Conservation (phyloP, 768 basidiomycete species). For the Termitomyces sp. region DNA sequence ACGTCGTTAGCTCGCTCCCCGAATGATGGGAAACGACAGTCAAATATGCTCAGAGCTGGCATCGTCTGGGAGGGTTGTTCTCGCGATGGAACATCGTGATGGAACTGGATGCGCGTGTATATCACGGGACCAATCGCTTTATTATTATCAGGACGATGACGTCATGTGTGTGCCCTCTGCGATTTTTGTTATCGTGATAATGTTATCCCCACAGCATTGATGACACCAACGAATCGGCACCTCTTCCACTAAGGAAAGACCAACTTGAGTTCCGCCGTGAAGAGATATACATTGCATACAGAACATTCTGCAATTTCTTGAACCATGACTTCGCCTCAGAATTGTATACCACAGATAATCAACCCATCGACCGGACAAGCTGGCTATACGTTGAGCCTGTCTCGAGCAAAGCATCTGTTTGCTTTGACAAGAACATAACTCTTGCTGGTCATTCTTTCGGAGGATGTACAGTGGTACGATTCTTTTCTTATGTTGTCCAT, state of each 20-base stretch:
- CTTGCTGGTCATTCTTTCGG: constrained; percentile 47
- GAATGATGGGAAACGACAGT: constrained; percentile 26
- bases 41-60: constrained; percentile 74
- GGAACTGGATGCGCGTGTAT: constrained; percentile 62
- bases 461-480: constrained; percentile 40
- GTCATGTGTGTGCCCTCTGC: constrained; percentile 40
- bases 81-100: constrained; percentile 82
- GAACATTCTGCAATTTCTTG: constrained; percentile 56
- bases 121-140: constrained; percentile 29
- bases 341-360: constrained; percentile 36
- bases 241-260: constrained; percentile 54
- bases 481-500: not conserved
- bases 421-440: constrained; percentile 30
- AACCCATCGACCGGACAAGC: constrained; percentile 31
- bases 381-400: constrained; percentile 30
- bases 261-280: constrained; percentile 68
- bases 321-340: constrained; percentile 26
- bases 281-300: constrained; percentile 66
- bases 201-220: constrained; percentile 22
- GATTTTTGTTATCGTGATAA: not conserved
- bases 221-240: constrained; percentile 19
- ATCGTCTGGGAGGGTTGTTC: constrained; percentile 74
- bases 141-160: constrained; percentile 57
- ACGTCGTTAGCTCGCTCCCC: not conserved
- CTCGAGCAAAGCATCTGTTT: constrained; percentile 23